Evolutionary conservation across 2,329 filamentous ascomycete genomes (phyloP).

Genomic region (Annulohypoxylon truncatum): DNA sequence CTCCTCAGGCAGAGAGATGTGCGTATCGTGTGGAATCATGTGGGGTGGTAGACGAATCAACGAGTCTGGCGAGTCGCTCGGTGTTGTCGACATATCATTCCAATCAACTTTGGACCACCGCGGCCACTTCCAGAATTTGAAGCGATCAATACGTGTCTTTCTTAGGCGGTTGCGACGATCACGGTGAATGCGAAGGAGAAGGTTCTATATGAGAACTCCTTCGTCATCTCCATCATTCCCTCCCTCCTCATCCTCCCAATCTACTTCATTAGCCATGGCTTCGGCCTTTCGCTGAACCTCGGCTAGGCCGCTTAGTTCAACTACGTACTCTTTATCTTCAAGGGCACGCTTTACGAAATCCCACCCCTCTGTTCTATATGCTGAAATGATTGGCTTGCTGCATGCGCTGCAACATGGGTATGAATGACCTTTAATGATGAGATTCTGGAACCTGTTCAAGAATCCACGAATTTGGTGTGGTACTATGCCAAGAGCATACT

Average conservation of each 20-base stretch:
- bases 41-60: constrained; percentile 31
- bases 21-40: constrained; percentile 25
- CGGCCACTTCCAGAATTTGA: constrained; percentile 46
- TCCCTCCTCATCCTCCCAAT: constrained; percentile 51
- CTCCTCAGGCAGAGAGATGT: constrained; percentile 22
- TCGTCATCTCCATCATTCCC: constrained; percentile 49
- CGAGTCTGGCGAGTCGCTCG: constrained; percentile 21
- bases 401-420: constrained; percentile 88
- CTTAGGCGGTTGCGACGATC: constrained; percentile 35
- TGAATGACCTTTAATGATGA: constrained; percentile 77
- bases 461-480: constrained; percentile 86
- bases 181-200: constrained; percentile 41
- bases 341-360: constrained; percentile 80
- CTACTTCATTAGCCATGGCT: constrained; percentile 46
- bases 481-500: constrained; percentile 74
- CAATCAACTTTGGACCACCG: constrained; percentile 41
- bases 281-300: constrained; percentile 51
- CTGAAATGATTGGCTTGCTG: constrained; percentile 74
- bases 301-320: constrained; percentile 67
- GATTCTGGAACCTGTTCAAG: constrained; percentile 77
- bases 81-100: constrained; percentile 22
- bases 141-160: constrained; percentile 41
- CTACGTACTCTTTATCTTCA: constrained; percentile 80
- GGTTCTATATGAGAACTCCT: constrained; percentile 49
- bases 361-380: constrained; percentile 77